phyloP scores from a whole-genome alignment of 2,329 filamentous ascomycete genomes.

The Penicillium capsulatum region DNA sequence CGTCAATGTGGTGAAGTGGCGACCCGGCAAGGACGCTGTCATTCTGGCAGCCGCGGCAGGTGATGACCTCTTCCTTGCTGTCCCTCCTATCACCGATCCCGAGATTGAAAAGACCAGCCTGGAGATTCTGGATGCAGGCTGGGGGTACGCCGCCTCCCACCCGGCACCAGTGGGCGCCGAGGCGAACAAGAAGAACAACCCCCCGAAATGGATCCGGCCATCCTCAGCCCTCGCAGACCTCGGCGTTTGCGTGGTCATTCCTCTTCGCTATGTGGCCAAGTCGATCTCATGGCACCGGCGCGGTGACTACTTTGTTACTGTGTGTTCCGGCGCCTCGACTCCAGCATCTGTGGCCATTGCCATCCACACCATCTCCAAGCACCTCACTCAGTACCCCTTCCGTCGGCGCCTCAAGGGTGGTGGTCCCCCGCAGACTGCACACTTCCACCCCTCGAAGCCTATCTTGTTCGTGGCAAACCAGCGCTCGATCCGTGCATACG shows the following conservation, averaged over 20 bases:
- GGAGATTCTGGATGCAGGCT: constrained; percentile 79
- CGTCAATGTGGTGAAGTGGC: constrained; percentile 84
- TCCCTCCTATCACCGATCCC: constrained; percentile 68
- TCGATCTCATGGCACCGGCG: constrained; percentile 89
- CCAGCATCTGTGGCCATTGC: constrained; percentile 63
- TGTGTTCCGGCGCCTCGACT: constrained; percentile 63
- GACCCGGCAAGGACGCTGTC: constrained; percentile 73
- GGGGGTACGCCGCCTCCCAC: constrained; percentile 74
- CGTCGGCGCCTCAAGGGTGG: constrained; percentile 64
- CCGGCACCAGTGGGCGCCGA: constrained; percentile 49
- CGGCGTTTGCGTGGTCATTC: constrained; percentile 72
- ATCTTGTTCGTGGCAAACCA: constrained; percentile 96
- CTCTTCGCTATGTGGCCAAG: constrained; percentile 76
- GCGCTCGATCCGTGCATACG: constrained; percentile 87
- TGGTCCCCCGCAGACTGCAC: constrained; percentile 76
- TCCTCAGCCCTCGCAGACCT: constrained; percentile 67
- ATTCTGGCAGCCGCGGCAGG: constrained; percentile 80
- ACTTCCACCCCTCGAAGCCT: constrained; percentile 90
- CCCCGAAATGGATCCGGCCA: constrained; percentile 80
- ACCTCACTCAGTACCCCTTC: constrained; percentile 93
- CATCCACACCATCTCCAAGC: constrained; percentile 92
- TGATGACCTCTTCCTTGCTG: constrained; percentile 79
- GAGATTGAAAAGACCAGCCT: constrained; percentile 70
- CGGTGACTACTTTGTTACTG: constrained; percentile 90
- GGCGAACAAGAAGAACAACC: constrained; percentile 63